Base-by-base conservation (phyloP, 2,329 filamentous ascomycete species). In the Fusarium devonianum region DNA sequence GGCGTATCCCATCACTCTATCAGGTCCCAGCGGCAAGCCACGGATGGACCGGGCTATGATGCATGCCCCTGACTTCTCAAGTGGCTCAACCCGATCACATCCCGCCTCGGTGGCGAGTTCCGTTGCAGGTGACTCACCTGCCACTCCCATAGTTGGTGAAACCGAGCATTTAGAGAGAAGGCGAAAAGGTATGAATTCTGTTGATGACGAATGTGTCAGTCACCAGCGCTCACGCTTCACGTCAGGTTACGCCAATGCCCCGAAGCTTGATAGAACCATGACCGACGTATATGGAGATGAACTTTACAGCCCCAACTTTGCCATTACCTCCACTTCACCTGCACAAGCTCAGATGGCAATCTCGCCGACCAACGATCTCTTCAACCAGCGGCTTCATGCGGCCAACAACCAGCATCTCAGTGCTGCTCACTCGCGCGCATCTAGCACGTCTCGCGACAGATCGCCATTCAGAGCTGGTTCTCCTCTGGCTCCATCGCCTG, bases 261-360 rank as follows among this genome's bases (percentile, higher is more conserved):
- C 92, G 18, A 94, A 93, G 72, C 82, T 96, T 57, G 87, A 92
- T 61, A 82, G 91, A 47, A 94, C 92, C 1, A 90, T 94, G 74
- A 93, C 91, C 13, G 91, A 95, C 66, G 82, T 90, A 38, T 93
- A 89, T 66, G 82, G 85, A 64, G 92, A 96, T 69, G 90, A 94
- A 70, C 80, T 96, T 1, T 96, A 90, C 77, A 92, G 87, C 62
- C 87, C 88, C 1, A 81, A 79, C 62, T 85, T 86, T 52, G 78
- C 76, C 23, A 78, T 86, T 64, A 81, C 81, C 1, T 79, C 83
- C 0, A 74, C 83, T 4, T 75, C 83, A 3, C 78, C 80, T 9
- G 73, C 77, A 7, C 75, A 78, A 36, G 67, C 71, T 55, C 75
- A 71, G 17, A 69, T 76, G 21, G 70, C 77, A 34, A 73, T 81